These are phyloP conservation scores for Aquilaria agallochum DNA, from an alignment of 441 rosid species.

Conservation along the genomic window DNA sequence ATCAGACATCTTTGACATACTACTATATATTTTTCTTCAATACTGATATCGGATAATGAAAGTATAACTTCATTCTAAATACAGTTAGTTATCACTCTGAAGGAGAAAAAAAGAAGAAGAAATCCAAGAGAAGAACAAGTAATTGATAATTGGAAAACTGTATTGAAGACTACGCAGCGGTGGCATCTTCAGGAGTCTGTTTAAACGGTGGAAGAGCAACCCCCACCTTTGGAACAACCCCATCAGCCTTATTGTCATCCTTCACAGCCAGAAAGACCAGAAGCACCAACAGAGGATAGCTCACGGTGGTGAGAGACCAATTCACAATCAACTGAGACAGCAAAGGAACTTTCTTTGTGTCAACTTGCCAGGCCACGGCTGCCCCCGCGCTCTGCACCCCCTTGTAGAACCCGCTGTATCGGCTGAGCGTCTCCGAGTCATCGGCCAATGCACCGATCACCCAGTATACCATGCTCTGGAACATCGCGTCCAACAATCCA, in stretches of 20 bases:
- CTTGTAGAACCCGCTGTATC: constrained; percentile 36
- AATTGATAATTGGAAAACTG: too few relatives aligned
- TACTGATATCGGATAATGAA: too few relatives aligned
- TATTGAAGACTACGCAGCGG: background rate
- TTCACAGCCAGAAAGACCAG: constrained; percentile 33
- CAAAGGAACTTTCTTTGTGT: constrained; percentile 23
- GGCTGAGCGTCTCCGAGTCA: constrained; percentile 35
- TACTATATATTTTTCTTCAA: too few relatives aligned
- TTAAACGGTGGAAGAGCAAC: constrained; percentile 4
- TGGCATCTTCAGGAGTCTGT: constrained; percentile 1
- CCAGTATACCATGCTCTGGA: constrained; percentile 41
- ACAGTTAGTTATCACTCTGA: too few relatives aligned
- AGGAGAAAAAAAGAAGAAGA: too few relatives aligned
- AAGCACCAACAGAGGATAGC: constrained; percentile 34
- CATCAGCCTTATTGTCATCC: constrained; percentile 23
- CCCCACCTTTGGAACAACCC: constrained; percentile 11
- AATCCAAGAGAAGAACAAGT: too few relatives aligned
- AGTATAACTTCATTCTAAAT: too few relatives aligned
- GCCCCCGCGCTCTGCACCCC: constrained; percentile 42
- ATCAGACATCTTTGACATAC: too few relatives aligned
- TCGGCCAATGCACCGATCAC: constrained; percentile 37
- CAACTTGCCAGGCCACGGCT: constrained; percentile 42
- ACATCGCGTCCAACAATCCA: constrained; percentile 40
- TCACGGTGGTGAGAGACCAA: constrained; percentile 30
- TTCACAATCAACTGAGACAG: constrained; percentile 26